A percentile compares a stretch with the other conserved stretches of the same genome.
Evolutionary conservation across 75 land plant genomes (phyloP).

Genomic region (Adiantum capillusveneris): DNA sequence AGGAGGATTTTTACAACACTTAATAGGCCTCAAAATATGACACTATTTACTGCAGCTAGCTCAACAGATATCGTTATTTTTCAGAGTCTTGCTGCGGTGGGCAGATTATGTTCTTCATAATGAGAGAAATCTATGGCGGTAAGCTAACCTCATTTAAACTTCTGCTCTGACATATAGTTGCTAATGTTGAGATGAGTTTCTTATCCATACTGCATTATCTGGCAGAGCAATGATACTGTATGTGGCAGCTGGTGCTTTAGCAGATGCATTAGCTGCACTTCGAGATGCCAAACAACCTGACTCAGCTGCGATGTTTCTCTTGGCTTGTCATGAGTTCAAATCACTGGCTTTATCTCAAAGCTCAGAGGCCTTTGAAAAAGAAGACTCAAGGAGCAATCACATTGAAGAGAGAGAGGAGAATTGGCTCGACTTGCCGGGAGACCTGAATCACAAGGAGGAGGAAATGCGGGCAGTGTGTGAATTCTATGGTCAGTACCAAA

Average conservation of each 20-base stretch:
- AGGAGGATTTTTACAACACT: too few species aligned
- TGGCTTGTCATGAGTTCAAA: slow-evolving; percentile 87
- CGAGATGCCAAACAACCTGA: slow-evolving; percentile 80
- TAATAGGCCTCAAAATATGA: too few species aligned
- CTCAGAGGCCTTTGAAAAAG: slow-evolving; percentile 12
- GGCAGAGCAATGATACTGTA: slow-evolving; percentile 87
- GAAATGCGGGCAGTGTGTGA: slow-evolving; percentile 82
- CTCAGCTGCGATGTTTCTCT: slow-evolving; percentile 85
- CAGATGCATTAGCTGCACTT: slow-evolving; percentile 87
- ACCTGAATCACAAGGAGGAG: slow-evolving; percentile 46
- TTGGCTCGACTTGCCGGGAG: slow-evolving; percentile 47
- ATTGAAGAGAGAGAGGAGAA: slow-evolving; percentile 9
- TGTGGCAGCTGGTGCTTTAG: slow-evolving; percentile 83
- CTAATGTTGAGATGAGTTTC: too few species aligned
- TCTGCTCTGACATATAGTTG: too few species aligned
- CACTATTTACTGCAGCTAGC: too few species aligned
- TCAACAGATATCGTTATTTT: too few species aligned
- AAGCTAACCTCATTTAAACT: too few species aligned
- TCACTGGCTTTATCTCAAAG: slow-evolving; percentile 15
- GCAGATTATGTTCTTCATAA: slow-evolving; percentile 70
- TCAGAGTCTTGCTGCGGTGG: slow-evolving; percentile 95
- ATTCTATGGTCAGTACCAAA: slow-evolving; percentile 88
- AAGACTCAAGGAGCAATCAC: slow-evolving; percentile 2
- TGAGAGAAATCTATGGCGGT: slow-evolving; percentile 96
- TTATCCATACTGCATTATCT: not conserved